Evolutionary conservation across 257 asterid species (phyloP), one percentile per base, ranked within the genome.

Genomic region (Scutellaria baicalensis): DNA sequence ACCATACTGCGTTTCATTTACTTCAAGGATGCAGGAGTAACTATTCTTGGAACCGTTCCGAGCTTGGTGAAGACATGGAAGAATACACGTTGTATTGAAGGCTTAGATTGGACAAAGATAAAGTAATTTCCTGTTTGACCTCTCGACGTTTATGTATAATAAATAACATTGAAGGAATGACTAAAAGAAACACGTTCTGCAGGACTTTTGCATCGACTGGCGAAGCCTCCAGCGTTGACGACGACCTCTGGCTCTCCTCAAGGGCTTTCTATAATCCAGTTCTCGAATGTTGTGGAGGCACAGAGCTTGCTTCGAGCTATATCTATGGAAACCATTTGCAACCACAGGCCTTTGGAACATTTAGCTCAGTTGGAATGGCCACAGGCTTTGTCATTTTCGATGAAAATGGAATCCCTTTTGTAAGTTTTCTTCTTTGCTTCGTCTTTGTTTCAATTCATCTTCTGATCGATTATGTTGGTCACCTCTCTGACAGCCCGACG

Each of bases 231-330:
- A 87, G 82, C 36, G 57, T 90, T 36, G 98, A 93, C 59, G 98
- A 93, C 80, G 97, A 89, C 77, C 94, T 93, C 43, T 93, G 98
- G 97, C 97, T 93, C 79, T 87, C 97, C 9, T 91, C 98, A 31
- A 84, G 82, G 84, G 84, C 90, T 48, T 83, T 43, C 71, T 91
- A 93, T 80, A 87, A 79, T 71, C 98, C 96, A 14, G 71, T 93
- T 71, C 40, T 90, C 48, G 97, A 91, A 80, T 82, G 91, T 57
- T 93, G 98, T 59, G 98, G 98, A 72, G 98, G 98, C 76, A 89
- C 98, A 4, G 98, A 93, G 86, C 98, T 93, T 64, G 81, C 98
- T 1, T 89, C 97, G 0, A 66, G 89, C 72, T 93, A 91, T 67
- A 79, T 93, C 43, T 75, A 66, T 1, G 97, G 97, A 73, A 93